Evolutionary conservation across 2,329 filamentous ascomycete genomes (phyloP), one percentile per base, ranked within the genome.

Genomic region (Botrytis squamosa): DNA sequence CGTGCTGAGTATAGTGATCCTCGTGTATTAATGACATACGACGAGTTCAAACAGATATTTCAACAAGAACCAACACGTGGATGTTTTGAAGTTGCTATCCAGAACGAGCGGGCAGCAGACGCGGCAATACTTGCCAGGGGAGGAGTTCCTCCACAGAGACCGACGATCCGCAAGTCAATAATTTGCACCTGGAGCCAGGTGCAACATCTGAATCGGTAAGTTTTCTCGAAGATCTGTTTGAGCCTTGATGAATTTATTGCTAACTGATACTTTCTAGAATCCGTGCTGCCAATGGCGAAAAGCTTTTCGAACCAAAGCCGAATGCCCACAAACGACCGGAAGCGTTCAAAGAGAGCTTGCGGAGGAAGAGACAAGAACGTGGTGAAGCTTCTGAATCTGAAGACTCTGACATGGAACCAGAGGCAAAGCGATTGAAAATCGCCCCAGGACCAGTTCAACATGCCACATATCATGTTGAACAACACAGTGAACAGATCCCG

Each of bases 201-300:
- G 0, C 22, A 33, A 29, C 29, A 22, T 25, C 40, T 63, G 0
- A 42, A 63, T 42, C 36, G 38, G 59, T 62, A 18, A 40, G 59
- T 40, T 9, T 0, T 0, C 22, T 4, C 12, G 0, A 8, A 22
- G 0, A 4, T 0, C 1, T 9, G 4, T 38, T 12, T 38, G 12
- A 25, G 10, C 10, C 3, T 40, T 9, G 10, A 38, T 40, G 20
- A 4, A 38, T 62, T 0, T 25, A 9, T 62, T 16, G 22, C 22
- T 62, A 8, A 62, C 22, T 40, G 10, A 18, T 1, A n/a, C 12
- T 40, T 16, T 9, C 1, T 62, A 62, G 59, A 20, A 7, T 63
- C 0, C 60, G 60, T 42, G 3, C 25, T 18, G 14, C 7, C 6
- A 63, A 10, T 18, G 60, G 60, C 8, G 60, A 42, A 5, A 40